Conservation (phyloP, 2,329 filamentous ascomycete species). For the Hypoxylon sp. region DNA sequence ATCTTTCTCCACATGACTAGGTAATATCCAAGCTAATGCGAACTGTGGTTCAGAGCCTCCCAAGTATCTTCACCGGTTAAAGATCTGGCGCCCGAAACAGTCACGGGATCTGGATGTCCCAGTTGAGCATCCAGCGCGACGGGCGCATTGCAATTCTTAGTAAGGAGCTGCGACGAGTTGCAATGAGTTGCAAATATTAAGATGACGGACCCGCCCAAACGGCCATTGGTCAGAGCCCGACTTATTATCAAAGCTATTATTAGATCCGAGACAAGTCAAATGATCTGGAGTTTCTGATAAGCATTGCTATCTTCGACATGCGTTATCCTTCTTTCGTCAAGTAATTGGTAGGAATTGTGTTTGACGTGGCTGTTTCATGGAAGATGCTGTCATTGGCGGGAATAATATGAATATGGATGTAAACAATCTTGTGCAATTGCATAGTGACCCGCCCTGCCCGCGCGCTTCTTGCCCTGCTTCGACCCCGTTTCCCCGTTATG, state of each 20-base stretch:
- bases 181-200: conserved; percentile 21
- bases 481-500: background rate
- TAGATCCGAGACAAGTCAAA: conserved; percentile 29
- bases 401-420: conserved; percentile 5
- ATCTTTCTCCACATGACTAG: conserved; percentile 24
- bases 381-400: conserved; percentile 13
- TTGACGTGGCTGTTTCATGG: conserved; percentile 6
- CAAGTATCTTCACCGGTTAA: conserved; percentile 28
- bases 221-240: conserved; percentile 23
- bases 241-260: conserved; percentile 18
- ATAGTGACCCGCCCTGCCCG: background rate
- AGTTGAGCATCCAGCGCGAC: conserved; percentile 19
- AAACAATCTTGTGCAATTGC: conserved; percentile 10
- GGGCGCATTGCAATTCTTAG: conserved; percentile 23
- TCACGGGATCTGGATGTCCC: conserved; percentile 34
- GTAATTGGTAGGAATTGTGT: too few relatives aligned
- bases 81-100: conserved; percentile 36
- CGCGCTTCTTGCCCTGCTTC: background rate
- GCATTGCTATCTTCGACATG: background rate
- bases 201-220: conserved; percentile 28
- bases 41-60: conserved; percentile 35
- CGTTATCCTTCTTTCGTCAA: conserved; percentile 10
- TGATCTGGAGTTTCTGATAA: conserved; percentile 23
- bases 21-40: conserved; percentile 29
- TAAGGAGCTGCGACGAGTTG: conserved; percentile 6